Evolutionary conservation across 208 protist species (phyloP), one percentile per base, ranked within the genome.

Genomic region (Porcisia hertigi): DNA sequence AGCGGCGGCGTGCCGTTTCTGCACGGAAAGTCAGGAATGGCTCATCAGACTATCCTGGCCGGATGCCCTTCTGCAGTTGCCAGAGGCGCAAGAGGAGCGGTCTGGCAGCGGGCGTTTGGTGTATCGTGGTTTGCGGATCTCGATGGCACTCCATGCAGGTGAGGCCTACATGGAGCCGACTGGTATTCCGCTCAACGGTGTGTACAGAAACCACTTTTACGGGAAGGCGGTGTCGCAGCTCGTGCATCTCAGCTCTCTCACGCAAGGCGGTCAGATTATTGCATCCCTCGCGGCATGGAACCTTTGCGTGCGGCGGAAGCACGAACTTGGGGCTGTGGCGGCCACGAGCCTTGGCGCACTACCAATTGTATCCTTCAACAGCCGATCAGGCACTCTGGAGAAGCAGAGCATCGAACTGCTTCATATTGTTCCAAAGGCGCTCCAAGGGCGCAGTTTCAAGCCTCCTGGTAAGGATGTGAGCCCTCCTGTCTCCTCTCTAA

Each of bases 261-360:
- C 91, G 7, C 88, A 94, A 62, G 93, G 93, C 55, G 93, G 93
- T n/a, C 93, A 97, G 79, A 86, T 95, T 20, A 72, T 97, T 69
- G 82, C 86, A 1, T 87, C 91, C 25, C 76, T 86, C 20, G 83
- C 86, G 25, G 93, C 89, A 58, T 97, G 93, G 93, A 76, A 81
- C 18, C 59, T 90, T 25, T 95, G 91, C 74, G 66, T 80, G 73
- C 65, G 73, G 20, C 78, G 77, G 57, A 59, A 70, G 71, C 81
- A 95, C 75, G 89, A 94, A 77, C 82, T 97, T 7, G 84, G 87
- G 18, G 71, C 79, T 52, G 70, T 94, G n/a, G 76, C 78, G 2
- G 81, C 86, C 14, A 85, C 74, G 25, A 86, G 87, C 63, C 62
- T 95, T 11, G 93, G 90, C 54, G 74, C 69, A 8, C 72, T 88